phyloP scores from a whole-genome alignment of 352 stramenopile genomes.

The Phytophthora chlamydospora region DNA sequence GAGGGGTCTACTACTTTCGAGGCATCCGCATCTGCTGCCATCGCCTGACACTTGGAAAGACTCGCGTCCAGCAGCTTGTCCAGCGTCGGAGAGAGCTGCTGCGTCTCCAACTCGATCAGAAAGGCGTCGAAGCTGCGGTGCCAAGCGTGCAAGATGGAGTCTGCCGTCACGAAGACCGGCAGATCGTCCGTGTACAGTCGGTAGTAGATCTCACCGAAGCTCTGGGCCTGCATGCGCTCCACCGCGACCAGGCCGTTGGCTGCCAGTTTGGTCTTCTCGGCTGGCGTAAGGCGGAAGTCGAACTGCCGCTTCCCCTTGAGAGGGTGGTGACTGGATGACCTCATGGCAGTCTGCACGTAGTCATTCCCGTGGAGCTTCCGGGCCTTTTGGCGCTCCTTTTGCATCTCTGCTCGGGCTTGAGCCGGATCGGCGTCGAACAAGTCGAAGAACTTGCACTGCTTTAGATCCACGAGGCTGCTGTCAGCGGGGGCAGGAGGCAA shows the following conservation, averaged over 20 bases:
- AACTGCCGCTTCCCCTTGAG: slow-evolving; percentile 20
- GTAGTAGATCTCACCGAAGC: slow-evolving; percentile 39
- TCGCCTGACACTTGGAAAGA: background rate
- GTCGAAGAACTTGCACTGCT: slow-evolving; percentile 23
- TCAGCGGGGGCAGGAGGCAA: background rate
- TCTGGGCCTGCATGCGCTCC: slow-evolving; percentile 13
- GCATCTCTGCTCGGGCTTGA: background rate
- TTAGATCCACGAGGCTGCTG: background rate
- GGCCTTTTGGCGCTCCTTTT: slow-evolving; percentile 5
- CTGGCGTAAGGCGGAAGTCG: slow-evolving; percentile 32
- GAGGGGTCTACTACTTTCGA: background rate
- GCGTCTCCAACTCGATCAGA: slow-evolving; percentile 23
- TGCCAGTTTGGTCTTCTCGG: slow-evolving; percentile 21
- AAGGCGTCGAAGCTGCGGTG: slow-evolving; percentile 43
- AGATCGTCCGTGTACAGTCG: slow-evolving; percentile 36
- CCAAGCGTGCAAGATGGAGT: slow-evolving; percentile 44
- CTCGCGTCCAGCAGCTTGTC: slow-evolving; percentile 7
- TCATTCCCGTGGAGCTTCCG: background rate
- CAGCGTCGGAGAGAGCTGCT: slow-evolving; percentile 3
- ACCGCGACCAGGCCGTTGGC: slow-evolving; percentile 19
- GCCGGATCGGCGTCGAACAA: slow-evolving; percentile 13
- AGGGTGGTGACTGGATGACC: slow-evolving; percentile 9
- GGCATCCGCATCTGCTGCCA: background rate
- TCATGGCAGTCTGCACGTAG: slow-evolving; percentile 11
- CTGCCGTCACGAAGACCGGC: slow-evolving; percentile 39